A percentile compares a stretch with the other conserved stretches of the same genome.
Evolutionary conservation across 75 land plant genomes (phyloP).

Genomic region (Cupressus sempervirens): DNA sequence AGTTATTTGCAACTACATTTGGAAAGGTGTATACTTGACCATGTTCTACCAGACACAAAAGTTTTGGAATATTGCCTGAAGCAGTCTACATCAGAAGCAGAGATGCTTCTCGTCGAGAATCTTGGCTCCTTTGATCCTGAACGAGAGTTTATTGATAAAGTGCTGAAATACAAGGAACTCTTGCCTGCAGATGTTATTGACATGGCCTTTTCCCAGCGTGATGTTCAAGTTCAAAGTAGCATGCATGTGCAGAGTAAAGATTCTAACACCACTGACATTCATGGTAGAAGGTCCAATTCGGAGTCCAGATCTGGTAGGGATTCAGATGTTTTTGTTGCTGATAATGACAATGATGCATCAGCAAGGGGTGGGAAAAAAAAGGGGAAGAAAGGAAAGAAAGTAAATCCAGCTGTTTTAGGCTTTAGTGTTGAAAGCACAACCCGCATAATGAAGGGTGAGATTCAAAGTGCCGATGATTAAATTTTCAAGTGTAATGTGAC

Average conservation of each 20-base stretch:
- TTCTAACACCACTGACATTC: background rate
- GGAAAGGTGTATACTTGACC: background rate
- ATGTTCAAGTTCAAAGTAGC: conserved; percentile 15
- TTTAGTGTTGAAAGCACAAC: conserved; percentile 77
- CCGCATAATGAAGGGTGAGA: conserved; percentile 97
- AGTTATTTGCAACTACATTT: background rate
- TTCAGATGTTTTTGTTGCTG: conserved; percentile 9
- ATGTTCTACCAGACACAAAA: conserved; percentile 40
- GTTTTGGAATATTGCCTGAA: conserved; percentile 70
- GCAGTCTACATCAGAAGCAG: conserved; percentile 59
- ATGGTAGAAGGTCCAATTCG: background rate
- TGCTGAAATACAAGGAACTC: conserved; percentile 62
- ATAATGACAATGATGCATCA: conserved; percentile 22
- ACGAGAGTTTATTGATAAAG: conserved; percentile 63
- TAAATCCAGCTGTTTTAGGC: conserved; percentile 66
- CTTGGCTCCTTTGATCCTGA: conserved; percentile 54
- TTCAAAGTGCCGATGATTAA: conserved; percentile 73
- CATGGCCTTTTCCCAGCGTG: conserved; percentile 43
- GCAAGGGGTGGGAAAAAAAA: conserved; percentile 66
- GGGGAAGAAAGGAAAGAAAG: conserved; percentile 79
- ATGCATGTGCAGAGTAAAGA: background rate
- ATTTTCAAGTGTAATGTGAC: background rate
- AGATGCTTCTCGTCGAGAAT: conserved; percentile 52
- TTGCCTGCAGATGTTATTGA: conserved; percentile 63
- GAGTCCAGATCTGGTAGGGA: conserved; percentile 11